Percentiles rank a stretch among this genome's conserved stretches.
These are phyloP conservation scores for Stemphylium vesicarium DNA, from an alignment of 2,329 filamentous ascomycete species.

Conservation along the genomic window DNA sequence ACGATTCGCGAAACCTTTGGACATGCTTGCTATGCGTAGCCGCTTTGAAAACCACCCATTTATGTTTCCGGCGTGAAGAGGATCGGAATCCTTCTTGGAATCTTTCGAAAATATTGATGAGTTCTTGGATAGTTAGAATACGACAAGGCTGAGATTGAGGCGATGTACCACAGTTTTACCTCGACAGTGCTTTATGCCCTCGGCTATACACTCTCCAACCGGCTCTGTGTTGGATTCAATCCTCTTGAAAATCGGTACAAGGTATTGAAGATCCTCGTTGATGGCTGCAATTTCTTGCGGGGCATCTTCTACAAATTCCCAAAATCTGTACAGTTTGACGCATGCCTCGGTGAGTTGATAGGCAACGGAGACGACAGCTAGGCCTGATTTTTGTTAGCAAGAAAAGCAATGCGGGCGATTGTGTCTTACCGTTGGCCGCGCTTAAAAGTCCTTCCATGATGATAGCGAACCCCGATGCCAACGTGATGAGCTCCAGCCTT, in stretches of 20 bases:
- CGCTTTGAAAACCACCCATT: conserved; percentile 16
- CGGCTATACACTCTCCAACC: conserved; percentile 13
- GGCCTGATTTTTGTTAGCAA: not conserved
- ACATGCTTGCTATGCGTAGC: conserved; percentile 15
- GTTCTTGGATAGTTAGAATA: not conserved
- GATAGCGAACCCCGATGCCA: not conserved
- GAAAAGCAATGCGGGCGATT: not conserved
- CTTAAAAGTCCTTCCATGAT: not conserved
- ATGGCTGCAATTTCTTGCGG: conserved; percentile 17
- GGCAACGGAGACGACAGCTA: not conserved
- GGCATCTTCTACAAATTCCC: conserved; percentile 22
- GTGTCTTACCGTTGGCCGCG: not conserved
- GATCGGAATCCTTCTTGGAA: conserved; percentile 14
- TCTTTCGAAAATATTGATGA: not conserved
- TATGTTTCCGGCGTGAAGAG: conserved; percentile 7
- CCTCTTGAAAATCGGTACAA: conserved; percentile 16
- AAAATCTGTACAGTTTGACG: conserved; percentile 12
- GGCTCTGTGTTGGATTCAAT: conserved; percentile 2
- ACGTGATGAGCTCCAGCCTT: not conserved
- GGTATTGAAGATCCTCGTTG: conserved; percentile 19
- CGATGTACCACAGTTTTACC: conserved; percentile 6
- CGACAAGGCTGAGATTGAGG: not conserved
- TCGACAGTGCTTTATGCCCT: conserved; percentile 18
- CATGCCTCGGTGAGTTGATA: not conserved
- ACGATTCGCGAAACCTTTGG: conserved; percentile 15